Evolutionary conservation across 164 flowering plant genomes (phyloP).

Genomic region (Annona cherimola): DNA sequence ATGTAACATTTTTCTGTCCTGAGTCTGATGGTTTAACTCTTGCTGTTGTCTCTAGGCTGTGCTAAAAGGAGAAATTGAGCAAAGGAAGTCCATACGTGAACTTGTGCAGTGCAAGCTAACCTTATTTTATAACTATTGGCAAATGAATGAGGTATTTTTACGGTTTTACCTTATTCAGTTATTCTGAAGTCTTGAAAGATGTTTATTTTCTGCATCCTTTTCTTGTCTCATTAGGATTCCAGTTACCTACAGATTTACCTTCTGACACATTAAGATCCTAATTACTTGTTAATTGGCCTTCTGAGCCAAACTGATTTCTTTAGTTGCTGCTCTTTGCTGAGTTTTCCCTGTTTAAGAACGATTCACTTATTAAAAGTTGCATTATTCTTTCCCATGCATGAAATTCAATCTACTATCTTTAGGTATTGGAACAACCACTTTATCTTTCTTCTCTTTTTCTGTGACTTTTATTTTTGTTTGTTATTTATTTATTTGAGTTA

Average conservation of each 20-base stretch:
- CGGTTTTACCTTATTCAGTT: no score
- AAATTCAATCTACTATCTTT: no score
- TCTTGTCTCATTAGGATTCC: not conserved
- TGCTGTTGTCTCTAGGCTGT: slow-evolving; percentile 36
- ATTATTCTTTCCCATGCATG: no score
- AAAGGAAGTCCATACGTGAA: slow-evolving; percentile 33
- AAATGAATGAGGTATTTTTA: slow-evolving; percentile 69
- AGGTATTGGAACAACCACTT: no score
- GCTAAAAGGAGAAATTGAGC: slow-evolving; percentile 28
- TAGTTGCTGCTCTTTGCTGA: not conserved
- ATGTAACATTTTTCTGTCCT: not conserved
- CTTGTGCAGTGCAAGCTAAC: slow-evolving; percentile 83
- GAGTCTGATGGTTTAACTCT: not conserved
- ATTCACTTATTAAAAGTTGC: no score
- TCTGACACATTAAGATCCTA: no score
- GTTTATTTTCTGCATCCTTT: no score
- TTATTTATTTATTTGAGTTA: no score
- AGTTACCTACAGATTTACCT: not conserved
- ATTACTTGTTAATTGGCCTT: not conserved
- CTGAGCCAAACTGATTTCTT: not conserved
- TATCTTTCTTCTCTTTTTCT: no score
- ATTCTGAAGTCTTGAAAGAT: not conserved
- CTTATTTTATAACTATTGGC: slow-evolving; percentile 84
- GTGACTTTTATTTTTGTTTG: no score
- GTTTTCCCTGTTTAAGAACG: no score